These are phyloP conservation scores for Hemisphaericaspora xylofermentans DNA, from an alignment of 1,139 yeast genomes.

Conservation along the genomic window DNA sequence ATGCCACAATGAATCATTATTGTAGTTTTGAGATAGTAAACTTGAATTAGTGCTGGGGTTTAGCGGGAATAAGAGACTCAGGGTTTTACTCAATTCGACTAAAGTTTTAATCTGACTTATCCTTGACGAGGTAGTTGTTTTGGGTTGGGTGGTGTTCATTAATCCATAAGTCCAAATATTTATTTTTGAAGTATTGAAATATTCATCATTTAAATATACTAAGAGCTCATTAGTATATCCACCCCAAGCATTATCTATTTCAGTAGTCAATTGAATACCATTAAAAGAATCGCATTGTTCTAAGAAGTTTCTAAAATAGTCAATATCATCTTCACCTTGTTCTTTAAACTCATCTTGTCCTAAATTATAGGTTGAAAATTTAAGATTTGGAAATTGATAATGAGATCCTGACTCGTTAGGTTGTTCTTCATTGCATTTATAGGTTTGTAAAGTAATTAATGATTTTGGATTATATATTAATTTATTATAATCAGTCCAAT, in stretches of 20 bases:
- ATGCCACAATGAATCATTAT: slow-evolving; percentile 43
- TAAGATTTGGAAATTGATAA: slow-evolving; percentile 28
- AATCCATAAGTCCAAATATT: slow-evolving; percentile 45
- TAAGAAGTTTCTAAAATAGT: slow-evolving; percentile 57
- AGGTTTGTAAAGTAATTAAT: slow-evolving; percentile 51
- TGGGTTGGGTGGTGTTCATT: slow-evolving; percentile 8
- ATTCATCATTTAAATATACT: slow-evolving; percentile 64
- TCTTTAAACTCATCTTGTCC: slow-evolving; percentile 46
- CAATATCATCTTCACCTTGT: slow-evolving; percentile 41
- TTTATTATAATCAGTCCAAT: slow-evolving; percentile 82
- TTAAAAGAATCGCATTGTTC: slow-evolving; percentile 75
- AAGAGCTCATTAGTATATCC: slow-evolving; percentile 64
- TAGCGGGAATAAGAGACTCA: slow-evolving; percentile 56
- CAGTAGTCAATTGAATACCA: slow-evolving; percentile 69
- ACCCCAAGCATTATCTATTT: slow-evolving; percentile 80
- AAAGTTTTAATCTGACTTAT: slow-evolving; percentile 49
- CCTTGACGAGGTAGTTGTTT: slow-evolving; percentile 10
- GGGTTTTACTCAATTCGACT: slow-evolving; percentile 41
- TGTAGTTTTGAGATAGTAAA: slow-evolving; percentile 17
- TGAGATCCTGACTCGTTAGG: slow-evolving; percentile 18
- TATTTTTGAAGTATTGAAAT: slow-evolving; percentile 50
- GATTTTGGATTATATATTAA: slow-evolving; percentile 66
- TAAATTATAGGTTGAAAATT: slow-evolving; percentile 25
- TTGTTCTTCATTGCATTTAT: slow-evolving; percentile 51
- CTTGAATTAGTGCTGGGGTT: slow-evolving; percentile 7